A percentile compares a stretch with the other conserved stretches of the same genome.
Conservation (phyloP, 2,329 filamentous ascomycete species). For the Podosphaera aphanis region DNA sequence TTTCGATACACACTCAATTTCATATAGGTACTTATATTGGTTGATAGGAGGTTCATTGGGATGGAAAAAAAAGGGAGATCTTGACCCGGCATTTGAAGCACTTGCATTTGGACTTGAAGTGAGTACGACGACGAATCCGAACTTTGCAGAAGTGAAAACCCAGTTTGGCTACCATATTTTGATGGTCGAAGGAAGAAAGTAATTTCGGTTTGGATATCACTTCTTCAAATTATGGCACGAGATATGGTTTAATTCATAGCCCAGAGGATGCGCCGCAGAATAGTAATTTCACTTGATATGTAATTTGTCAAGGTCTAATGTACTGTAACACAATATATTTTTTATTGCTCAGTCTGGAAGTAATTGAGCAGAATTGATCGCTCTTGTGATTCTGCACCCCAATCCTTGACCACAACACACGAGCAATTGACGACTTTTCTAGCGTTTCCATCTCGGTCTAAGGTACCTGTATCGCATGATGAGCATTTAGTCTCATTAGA, state of each 20-base stretch:
- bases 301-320: neutral
- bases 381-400: constrained; percentile 99
- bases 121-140: constrained; percentile 40
- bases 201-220: constrained; percentile 1
- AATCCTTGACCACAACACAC: constrained; percentile 98
- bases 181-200: constrained; percentile 32
- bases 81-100: constrained; percentile 47
- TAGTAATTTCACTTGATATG: neutral
- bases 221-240: too few species aligned
- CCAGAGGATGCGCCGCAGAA: too few species aligned
- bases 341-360: constrained; percentile 81
- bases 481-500: neutral
- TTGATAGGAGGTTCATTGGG: constrained; percentile 43
- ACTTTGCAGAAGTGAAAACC: constrained; percentile 49
- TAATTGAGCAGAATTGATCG: constrained; percentile 98
- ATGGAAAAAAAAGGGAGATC: constrained; percentile 45
- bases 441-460: constrained; percentile 97
- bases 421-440: constrained; percentile 99
- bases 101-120: constrained; percentile 45
- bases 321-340: constrained; percentile 4
- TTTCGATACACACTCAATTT: neutral
- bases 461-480: constrained; percentile 41
- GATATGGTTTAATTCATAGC: too few species aligned
- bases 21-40: neutral
- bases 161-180: constrained; percentile 59